Percentiles rank a stretch among this genome's conserved stretches.
Conservation (phyloP, 768 basidiomycete species). For the Macrolepiota fuliginosa region DNA sequence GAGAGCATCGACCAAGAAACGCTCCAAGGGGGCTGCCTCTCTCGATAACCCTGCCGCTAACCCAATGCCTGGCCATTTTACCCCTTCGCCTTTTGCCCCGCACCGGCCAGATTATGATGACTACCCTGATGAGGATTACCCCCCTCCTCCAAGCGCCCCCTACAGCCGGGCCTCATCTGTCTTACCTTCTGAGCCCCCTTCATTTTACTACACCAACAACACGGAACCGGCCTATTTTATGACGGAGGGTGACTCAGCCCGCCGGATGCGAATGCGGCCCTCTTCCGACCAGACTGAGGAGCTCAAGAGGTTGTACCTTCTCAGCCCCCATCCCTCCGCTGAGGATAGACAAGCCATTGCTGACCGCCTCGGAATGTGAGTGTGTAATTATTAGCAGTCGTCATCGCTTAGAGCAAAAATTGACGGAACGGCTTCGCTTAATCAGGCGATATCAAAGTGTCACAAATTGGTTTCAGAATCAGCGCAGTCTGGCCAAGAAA, state of each 20-base stretch:
- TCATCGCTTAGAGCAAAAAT: constrained; percentile 23
- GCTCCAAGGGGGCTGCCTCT: constrained; percentile 21
- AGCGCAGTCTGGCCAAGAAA: constrained; percentile 76
- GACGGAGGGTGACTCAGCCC: constrained; percentile 39
- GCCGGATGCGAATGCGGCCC: constrained; percentile 55
- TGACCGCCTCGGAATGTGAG: constrained; percentile 74
- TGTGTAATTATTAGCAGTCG: constrained; percentile 25
- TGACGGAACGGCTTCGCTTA: constrained; percentile 29
- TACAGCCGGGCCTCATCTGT: constrained; percentile 29
- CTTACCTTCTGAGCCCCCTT: constrained; percentile 28
- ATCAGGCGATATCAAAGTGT: constrained; percentile 75
- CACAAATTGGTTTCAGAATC: constrained; percentile 88
- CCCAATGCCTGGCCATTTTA: constrained; percentile 10
- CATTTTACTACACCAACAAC: constrained; percentile 44
- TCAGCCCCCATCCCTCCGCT: constrained; percentile 63
- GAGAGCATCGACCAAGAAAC: constrained; percentile 79
- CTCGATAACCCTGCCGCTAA: constrained; percentile 22
- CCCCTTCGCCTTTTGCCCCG: constrained; percentile 31
- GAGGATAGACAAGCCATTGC: constrained; percentile 68
- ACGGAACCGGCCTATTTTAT: constrained; percentile 49
- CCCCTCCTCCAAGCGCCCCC: constrained; percentile 12
- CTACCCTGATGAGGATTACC: constrained; percentile 40
- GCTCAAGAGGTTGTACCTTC: constrained; percentile 61
- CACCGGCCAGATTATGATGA: constrained; percentile 16
- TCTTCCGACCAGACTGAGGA: constrained; percentile 65